These are phyloP conservation scores for Fagus crenata DNA, from an alignment of 306 rosid species.

Conservation along the genomic window DNA sequence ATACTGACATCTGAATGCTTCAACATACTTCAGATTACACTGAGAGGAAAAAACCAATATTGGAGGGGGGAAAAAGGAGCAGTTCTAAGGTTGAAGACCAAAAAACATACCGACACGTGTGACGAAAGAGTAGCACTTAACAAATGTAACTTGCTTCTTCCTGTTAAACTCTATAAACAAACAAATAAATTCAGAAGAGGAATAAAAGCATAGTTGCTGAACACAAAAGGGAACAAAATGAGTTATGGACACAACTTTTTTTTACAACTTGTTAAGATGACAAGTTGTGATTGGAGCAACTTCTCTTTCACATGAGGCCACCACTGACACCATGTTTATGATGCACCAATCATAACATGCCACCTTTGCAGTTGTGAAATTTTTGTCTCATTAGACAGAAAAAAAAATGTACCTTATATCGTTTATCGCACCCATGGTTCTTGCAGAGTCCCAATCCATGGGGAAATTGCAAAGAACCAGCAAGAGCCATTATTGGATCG, in stretches of 20 bases:
- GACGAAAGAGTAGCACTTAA: slow-evolving; percentile 41
- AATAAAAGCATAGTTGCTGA: slow-evolving; percentile 7
- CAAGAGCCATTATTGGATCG: slow-evolving; percentile 61
- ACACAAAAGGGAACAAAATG: not conserved
- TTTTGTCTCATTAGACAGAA: not conserved
- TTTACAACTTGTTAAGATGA: too few species aligned
- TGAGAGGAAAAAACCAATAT: not conserved
- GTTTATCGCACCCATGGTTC: slow-evolving; percentile 47
- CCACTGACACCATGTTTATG: too few species aligned
- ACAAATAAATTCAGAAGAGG: slow-evolving; percentile 23
- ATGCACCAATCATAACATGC: too few species aligned
- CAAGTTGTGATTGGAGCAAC: too few species aligned
- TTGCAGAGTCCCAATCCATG: slow-evolving; percentile 68
- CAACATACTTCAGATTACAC: not conserved
- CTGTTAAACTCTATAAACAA: slow-evolving; percentile 49
- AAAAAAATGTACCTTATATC: slow-evolving; percentile 45
- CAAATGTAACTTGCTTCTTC: slow-evolving; percentile 41
- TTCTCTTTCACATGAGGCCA: too few species aligned
- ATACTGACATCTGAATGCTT: not conserved
- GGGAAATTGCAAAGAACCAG: slow-evolving; percentile 83
- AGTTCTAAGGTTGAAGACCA: slow-evolving; percentile 20
- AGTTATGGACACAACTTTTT: too few species aligned
- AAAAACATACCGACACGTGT: slow-evolving; percentile 44
- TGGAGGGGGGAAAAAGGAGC: not conserved
- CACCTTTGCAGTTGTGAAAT: too few species aligned